Evolutionary conservation across 23 red algal genomes (phyloP).

Genomic region (Gracilaria domingensis): DNA sequence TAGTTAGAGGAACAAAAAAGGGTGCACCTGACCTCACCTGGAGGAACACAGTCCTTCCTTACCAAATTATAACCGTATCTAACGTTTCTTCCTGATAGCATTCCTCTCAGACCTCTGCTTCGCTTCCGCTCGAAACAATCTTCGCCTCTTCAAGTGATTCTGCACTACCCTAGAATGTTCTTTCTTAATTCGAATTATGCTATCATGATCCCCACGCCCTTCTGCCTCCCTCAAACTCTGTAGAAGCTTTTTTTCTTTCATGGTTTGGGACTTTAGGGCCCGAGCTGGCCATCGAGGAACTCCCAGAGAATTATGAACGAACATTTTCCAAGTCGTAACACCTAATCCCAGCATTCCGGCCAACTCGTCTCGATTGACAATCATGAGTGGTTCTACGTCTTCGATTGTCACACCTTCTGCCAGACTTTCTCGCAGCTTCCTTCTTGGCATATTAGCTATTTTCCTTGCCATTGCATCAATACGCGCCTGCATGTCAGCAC

Average conservation of each 20-base stretch:
- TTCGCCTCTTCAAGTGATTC: conserved; percentile 38
- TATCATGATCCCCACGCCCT: conserved; percentile 37
- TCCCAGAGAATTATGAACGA: conserved; percentile 66
- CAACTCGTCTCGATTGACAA: conserved; percentile 69
- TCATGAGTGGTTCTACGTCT: conserved; percentile 72
- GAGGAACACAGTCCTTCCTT: background rate
- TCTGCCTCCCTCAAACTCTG: conserved; percentile 53
- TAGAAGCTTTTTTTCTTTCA: conserved; percentile 66
- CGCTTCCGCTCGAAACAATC: conserved; percentile 34
- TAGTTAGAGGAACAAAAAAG: conserved; percentile 6
- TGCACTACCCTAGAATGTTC: conserved; percentile 40
- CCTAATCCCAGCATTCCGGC: conserved; percentile 67
- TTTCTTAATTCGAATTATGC: conserved; percentile 12
- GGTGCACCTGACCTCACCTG: background rate
- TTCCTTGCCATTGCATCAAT: conserved; percentile 42
- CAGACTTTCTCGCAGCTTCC: conserved; percentile 67
- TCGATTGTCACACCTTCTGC: conserved; percentile 52
- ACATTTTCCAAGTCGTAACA: conserved; percentile 77
- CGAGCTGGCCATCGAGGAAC: conserved; percentile 76
- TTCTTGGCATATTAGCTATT: conserved; percentile 54
- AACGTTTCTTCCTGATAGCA: conserved; percentile 30
- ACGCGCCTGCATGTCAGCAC: background rate
- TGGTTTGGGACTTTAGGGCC: conserved; percentile 64
- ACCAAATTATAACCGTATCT: background rate
- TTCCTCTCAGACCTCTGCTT: conserved; percentile 26